These are phyloP conservation scores for Auricularia auricula-judae DNA, from an alignment of 768 basidiomycete genomes.

Conservation along the genomic window DNA sequence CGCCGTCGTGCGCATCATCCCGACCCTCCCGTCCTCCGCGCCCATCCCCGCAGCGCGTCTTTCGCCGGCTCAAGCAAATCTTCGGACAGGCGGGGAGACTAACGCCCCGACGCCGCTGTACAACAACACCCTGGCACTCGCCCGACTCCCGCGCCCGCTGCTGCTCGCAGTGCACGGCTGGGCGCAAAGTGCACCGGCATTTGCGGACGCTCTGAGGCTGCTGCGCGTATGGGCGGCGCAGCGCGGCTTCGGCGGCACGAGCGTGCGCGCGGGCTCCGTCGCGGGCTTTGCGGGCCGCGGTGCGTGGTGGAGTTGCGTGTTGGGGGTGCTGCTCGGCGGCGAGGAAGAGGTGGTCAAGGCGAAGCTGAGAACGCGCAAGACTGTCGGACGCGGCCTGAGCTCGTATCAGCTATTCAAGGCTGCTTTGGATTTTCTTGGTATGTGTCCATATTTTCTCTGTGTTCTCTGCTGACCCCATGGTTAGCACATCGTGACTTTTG, in stretches of 20 bases:
- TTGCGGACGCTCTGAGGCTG: slow-evolving; percentile 62
- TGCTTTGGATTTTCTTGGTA: slow-evolving; percentile 74
- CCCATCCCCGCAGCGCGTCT: slow-evolving; percentile 60
- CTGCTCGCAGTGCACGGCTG: slow-evolving; percentile 45
- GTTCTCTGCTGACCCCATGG: neutral
- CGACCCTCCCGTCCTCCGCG: slow-evolving; percentile 44
- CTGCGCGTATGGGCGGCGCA: slow-evolving; percentile 87
- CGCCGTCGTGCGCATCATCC: slow-evolving; percentile 63
- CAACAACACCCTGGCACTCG: slow-evolving; percentile 55
- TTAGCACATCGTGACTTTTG: slow-evolving; percentile 64
- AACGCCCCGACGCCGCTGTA: slow-evolving; percentile 61
- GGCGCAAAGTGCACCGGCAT: slow-evolving; percentile 41
- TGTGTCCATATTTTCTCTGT: slow-evolving; percentile 14
- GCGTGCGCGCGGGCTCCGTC: slow-evolving; percentile 11
- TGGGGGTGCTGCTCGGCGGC: slow-evolving; percentile 53
- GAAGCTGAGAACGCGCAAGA: slow-evolving; percentile 26
- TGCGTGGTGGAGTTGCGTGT: slow-evolving; percentile 58
- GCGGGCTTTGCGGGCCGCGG: slow-evolving; percentile 51
- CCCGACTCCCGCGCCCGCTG: slow-evolving; percentile 29
- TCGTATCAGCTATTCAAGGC: slow-evolving; percentile 87
- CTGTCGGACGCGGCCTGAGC: slow-evolving; percentile 71
- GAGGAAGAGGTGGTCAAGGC: slow-evolving; percentile 36
- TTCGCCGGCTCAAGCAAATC: slow-evolving; percentile 64
- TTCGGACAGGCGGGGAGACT: slow-evolving; percentile 24
- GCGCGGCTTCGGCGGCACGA: slow-evolving; percentile 46